These are phyloP conservation scores for Fusarium pilosicola DNA, from an alignment of 2,329 filamentous ascomycete genomes.

Conservation along the genomic window DNA sequence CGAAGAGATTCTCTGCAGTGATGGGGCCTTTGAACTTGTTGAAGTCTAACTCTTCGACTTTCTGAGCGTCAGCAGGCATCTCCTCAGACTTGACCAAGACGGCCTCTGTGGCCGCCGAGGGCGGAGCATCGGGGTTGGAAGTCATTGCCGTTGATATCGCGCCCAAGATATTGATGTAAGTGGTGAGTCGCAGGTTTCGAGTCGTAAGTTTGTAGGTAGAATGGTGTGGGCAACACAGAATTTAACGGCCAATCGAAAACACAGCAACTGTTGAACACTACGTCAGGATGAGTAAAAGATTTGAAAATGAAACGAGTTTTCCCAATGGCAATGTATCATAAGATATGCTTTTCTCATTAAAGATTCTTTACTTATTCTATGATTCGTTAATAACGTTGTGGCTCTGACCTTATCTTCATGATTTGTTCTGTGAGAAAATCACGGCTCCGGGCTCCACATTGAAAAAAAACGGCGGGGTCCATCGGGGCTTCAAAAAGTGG, in stretches of 20 bases:
- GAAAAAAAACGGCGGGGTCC: conserved; percentile 21
- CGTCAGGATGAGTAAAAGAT: neutral
- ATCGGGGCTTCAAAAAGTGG: conserved; percentile 15
- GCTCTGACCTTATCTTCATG: conserved; percentile 19
- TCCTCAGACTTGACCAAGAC: conserved; percentile 87
- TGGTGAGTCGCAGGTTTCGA: conserved; percentile 1
- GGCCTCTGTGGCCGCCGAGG: conserved; percentile 75
- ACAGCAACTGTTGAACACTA: neutral
- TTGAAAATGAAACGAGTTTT: neutral
- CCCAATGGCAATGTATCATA: neutral
- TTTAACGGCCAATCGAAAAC: neutral
- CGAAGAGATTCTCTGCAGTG: conserved; percentile 85
- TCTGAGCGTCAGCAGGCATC: conserved; percentile 79
- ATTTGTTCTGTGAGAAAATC: conserved; percentile 29
- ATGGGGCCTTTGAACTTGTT: conserved; percentile 81
- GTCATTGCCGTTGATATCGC: conserved; percentile 43
- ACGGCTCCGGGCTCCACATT: conserved; percentile 36
- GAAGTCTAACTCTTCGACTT: conserved; percentile 93
- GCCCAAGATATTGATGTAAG: conserved; percentile 3
- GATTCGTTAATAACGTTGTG: neutral
- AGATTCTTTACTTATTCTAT: neutral
- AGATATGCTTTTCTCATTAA: neutral
- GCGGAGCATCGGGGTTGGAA: conserved; percentile 56
- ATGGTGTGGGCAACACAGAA: conserved; percentile 3
- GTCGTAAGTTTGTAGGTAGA: conserved; percentile 2